phyloP scores from a whole-genome alignment of 345 rosid genomes.

The Diplotaxis tenuifolia region DNA sequence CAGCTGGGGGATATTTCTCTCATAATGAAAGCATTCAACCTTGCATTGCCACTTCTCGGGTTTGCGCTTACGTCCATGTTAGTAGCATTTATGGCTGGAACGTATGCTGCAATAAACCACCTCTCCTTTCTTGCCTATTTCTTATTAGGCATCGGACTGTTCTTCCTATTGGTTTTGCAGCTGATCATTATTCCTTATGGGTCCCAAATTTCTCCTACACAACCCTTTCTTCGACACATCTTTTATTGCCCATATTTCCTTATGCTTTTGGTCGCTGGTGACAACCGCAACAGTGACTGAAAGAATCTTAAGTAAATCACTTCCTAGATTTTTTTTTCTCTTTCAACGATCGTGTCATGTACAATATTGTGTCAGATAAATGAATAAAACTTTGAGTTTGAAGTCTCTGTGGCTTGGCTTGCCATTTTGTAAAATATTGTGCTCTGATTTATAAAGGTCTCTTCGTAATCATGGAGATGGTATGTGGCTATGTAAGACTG shows the following conservation, averaged over 20 bases:
- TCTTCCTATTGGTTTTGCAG: not conserved
- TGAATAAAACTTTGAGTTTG: not conserved
- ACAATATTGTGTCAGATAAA: not conserved
- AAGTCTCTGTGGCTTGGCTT: not conserved
- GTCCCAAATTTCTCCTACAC: not conserved
- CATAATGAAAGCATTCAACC: not conserved
- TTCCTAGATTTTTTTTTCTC: not conserved
- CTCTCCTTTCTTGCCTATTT: not conserved
- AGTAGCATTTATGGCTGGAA: constrained; percentile 26
- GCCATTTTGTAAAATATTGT: not conserved
- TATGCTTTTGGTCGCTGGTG: constrained; percentile 16
- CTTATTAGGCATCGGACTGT: not conserved
- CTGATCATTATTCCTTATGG: constrained; percentile 9
- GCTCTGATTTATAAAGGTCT: not conserved
- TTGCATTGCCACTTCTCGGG: not conserved
- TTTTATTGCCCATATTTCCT: constrained; percentile 15
- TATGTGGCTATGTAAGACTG: not conserved
- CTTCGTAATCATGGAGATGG: not conserved
- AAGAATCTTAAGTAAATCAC: not conserved
- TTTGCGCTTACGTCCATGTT: constrained; percentile 11
- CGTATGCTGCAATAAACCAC: not conserved
- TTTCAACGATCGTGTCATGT: not conserved
- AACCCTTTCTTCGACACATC: constrained; percentile 8
- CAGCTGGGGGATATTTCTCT: not conserved
- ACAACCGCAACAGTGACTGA: not conserved